Conservation (phyloP, 805 yeast species). For the Lipomyces mesembrius region DNA sequence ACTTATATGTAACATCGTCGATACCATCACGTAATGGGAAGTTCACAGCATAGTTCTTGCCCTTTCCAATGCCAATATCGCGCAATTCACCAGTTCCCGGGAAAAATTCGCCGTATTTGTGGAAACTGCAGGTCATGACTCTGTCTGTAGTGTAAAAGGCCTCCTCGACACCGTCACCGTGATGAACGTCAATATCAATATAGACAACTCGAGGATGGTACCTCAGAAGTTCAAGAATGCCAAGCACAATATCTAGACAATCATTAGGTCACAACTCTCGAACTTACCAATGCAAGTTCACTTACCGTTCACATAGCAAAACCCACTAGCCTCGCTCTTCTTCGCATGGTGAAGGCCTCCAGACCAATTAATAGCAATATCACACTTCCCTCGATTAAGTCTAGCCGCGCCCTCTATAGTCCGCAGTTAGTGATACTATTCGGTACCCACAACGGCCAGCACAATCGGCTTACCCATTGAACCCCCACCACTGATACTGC, state of each 20-base stretch:
- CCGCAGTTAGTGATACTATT: background rate
- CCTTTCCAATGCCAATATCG: slow-evolving; percentile 86
- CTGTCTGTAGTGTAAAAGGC: slow-evolving; percentile 94
- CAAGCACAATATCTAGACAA: slow-evolving; percentile 76
- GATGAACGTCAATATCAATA: slow-evolving; percentile 93
- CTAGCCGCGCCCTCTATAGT: slow-evolving; percentile 76
- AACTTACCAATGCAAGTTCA: background rate
- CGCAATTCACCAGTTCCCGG: slow-evolving; percentile 96
- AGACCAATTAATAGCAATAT: slow-evolving; percentile 93
- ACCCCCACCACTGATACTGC: slow-evolving; percentile 89
- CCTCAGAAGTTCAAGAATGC: slow-evolving; percentile 79
- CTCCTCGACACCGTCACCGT: slow-evolving; percentile 98
- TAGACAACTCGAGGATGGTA: slow-evolving; percentile 92
- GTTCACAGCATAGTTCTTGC: slow-evolving; percentile 84
- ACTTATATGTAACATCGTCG: slow-evolving; percentile 89
- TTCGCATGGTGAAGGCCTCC: slow-evolving; percentile 98
- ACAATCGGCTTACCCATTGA: slow-evolving; percentile 62
- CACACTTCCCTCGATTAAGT: slow-evolving; percentile 81
- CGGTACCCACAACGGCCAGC: too few relatives aligned
- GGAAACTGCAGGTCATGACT: slow-evolving; percentile 95
- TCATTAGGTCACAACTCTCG: background rate
- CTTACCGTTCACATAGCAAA: slow-evolving; percentile 77
- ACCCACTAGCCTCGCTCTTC: slow-evolving; percentile 91
- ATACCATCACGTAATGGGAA: slow-evolving; percentile 95
- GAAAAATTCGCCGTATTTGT: slow-evolving; percentile 93